Conservation (phyloP, 106 monocot genomes). For the Allium sativum region DNA sequence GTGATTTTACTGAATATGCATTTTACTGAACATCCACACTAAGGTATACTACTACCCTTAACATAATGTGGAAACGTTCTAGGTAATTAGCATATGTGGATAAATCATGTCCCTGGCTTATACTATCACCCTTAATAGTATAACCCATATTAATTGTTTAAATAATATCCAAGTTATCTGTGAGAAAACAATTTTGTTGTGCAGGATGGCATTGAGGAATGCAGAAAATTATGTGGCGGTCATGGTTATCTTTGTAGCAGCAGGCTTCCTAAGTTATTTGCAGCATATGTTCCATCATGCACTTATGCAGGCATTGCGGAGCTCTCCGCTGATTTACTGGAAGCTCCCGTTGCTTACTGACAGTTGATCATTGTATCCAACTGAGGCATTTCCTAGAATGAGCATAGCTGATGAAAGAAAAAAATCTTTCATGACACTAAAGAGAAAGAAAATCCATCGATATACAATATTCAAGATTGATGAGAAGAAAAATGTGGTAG, state of each 20-base stretch:
- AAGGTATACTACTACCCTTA: no score
- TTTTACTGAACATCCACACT: no score
- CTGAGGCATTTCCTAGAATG: slow-evolving; percentile 42
- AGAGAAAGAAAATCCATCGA: slow-evolving; percentile 26
- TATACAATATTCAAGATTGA: slow-evolving; percentile 31
- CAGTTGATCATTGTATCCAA: slow-evolving; percentile 89
- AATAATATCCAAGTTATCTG: no score
- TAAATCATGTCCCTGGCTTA: no score
- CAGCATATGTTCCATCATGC: slow-evolving; percentile 90
- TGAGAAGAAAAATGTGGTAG: slow-evolving; percentile 25
- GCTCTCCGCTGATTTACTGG: slow-evolving; percentile 70
- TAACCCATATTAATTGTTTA: no score
- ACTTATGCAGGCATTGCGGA: slow-evolving; percentile 82
- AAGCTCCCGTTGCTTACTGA: slow-evolving; percentile 75
- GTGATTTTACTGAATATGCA: no score
- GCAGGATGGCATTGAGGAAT: slow-evolving; percentile 98
- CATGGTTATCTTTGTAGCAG: slow-evolving; percentile 97
- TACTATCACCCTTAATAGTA: no score
- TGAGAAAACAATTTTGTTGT: background rate
- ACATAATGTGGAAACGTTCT: no score
- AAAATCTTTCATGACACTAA: slow-evolving; percentile 16
- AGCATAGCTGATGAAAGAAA: slow-evolving; percentile 27
- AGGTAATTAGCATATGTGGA: no score
- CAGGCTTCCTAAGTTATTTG: slow-evolving; percentile 93
- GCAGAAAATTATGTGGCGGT: slow-evolving; percentile 93